Evolutionary conservation across 805 yeast genomes (phyloP), one percentile per base, ranked within the genome.

Genomic region (Suhomyces kilbournensis): DNA sequence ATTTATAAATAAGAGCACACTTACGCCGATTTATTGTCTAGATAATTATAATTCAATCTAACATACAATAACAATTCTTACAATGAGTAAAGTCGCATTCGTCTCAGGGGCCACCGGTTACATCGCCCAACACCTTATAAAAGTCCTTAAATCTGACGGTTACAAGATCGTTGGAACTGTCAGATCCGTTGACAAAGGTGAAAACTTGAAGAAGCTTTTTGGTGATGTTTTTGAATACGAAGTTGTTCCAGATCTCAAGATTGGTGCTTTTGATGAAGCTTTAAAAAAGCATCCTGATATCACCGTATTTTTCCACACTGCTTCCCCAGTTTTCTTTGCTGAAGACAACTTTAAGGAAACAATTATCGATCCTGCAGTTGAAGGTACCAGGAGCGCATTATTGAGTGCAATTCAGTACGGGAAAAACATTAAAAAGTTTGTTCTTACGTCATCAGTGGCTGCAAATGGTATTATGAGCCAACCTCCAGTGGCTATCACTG

Each of bases 61-160:
- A 14, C 3, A 30, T n/a, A 30, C 7, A 14, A 30, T 30, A 30
- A 14, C 35, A 30, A 30, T 14, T 30, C 7, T 17, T 14, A 38
- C 9, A 17, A 38, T 38, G 42, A 42, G 22, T n/a, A 15, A 42
- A 26, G 19, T 38, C 26, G 67, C 70, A 6, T 57, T 69, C 46
- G 63, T 67, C 30, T 58, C 70, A 8, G 75, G 72, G 12, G 71
- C 71, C 22, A 60, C 73, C 2, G 74, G 75, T 17, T 70, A 61
- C 48, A 60, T 71, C 38, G 75, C 71, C 7, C 62, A 56, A 20
- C 66, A 62, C 53, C 56, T 60, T 26, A 57, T 62, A 50, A 61
- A 64, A 51, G 60, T 56, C 17, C 55, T 66, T 12, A 57, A 63
- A 44, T 49, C 50, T 28, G 54, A 60, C 46, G 64, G 66, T 39